These are phyloP conservation scores for Stachybotrys echinatus DNA, from an alignment of 2,329 filamentous ascomycete species.

Conservation along the genomic window DNA sequence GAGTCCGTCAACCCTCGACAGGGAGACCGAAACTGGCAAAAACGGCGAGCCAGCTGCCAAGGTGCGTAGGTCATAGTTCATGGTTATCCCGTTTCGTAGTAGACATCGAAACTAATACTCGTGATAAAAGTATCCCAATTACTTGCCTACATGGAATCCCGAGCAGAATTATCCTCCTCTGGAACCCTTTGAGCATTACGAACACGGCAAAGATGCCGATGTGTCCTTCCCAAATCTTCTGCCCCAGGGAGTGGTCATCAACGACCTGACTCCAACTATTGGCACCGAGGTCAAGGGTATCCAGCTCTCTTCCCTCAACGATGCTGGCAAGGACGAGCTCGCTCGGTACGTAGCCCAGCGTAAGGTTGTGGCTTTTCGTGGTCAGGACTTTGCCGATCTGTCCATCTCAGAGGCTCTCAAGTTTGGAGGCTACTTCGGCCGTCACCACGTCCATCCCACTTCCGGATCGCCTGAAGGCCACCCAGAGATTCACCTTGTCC, in stretches of 20 bases:
- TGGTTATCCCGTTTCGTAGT: not conserved
- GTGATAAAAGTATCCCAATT: constrained; percentile 59
- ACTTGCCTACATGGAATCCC: constrained; percentile 66
- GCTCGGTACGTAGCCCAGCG: constrained; percentile 70
- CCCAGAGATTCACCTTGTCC: constrained; percentile 74
- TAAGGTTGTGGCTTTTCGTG: constrained; percentile 73
- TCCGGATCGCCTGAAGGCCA: constrained; percentile 68
- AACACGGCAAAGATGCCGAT: constrained; percentile 73
- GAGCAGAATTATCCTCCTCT: constrained; percentile 61
- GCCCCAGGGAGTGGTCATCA: constrained; percentile 41
- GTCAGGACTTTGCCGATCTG: constrained; percentile 67
- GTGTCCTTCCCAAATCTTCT: constrained; percentile 64
- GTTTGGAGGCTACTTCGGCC: constrained; percentile 71
- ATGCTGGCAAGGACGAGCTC: constrained; percentile 70
- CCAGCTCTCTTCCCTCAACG: constrained; percentile 62
- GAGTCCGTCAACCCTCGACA: constrained; percentile 17
- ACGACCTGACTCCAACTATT: constrained; percentile 66
- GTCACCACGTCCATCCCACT: constrained; percentile 76
- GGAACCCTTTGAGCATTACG: constrained; percentile 64
- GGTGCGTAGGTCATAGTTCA: constrained; percentile 9
- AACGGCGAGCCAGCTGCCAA: constrained; percentile 18
- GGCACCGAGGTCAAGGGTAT: constrained; percentile 67
- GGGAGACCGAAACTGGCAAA: constrained; percentile 21
- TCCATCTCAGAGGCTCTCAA: constrained; percentile 65
- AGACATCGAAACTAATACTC: not conserved